Percentiles rank a stretch among this genome's conserved stretches.
Conservation (phyloP, 2,329 filamentous ascomycete genomes). For the Zarea fungicola region DNA sequence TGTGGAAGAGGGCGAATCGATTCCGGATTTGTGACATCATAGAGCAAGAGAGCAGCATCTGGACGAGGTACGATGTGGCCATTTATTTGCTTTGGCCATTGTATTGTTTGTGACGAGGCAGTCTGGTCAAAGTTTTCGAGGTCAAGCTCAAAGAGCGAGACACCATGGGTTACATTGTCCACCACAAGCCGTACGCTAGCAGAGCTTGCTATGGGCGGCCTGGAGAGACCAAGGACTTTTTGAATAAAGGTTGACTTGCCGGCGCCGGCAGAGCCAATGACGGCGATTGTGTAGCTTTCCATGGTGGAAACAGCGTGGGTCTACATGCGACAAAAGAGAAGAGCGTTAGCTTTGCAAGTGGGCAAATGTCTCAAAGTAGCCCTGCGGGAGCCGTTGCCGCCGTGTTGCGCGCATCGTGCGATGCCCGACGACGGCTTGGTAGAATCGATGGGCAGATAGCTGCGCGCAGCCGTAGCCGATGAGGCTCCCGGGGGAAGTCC, state of each 20-base stretch:
- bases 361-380: constrained; percentile 1
- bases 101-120: constrained; percentile 47
- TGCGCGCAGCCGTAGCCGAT: too few species aligned
- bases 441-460: too few species aligned
- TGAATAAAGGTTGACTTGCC: constrained; percentile 67
- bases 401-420: neutral
- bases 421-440: constrained; percentile 3
- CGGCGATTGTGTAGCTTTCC: constrained; percentile 59
- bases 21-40: constrained; percentile 76
- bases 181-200: constrained; percentile 54
- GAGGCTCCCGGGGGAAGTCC: too few species aligned
- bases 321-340: constrained; percentile 16
- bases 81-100: constrained; percentile 63
- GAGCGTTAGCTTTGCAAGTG: neutral
- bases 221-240: constrained; percentile 51
- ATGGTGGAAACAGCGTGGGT: constrained; percentile 35
- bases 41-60: constrained; percentile 79
- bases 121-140: constrained; percentile 60
- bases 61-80: constrained; percentile 68
- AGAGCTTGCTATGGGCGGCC: constrained; percentile 48
- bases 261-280: constrained; percentile 61
- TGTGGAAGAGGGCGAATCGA: constrained; percentile 70
- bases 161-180: constrained; percentile 52
- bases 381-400: constrained; percentile 13
- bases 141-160: constrained; percentile 61